Percentiles rank a stretch among this genome's conserved stretches.
These are phyloP conservation scores for Plectosphaerella sp. DNA, from an alignment of 2,329 filamentous ascomycete genomes.

Conservation along the genomic window DNA sequence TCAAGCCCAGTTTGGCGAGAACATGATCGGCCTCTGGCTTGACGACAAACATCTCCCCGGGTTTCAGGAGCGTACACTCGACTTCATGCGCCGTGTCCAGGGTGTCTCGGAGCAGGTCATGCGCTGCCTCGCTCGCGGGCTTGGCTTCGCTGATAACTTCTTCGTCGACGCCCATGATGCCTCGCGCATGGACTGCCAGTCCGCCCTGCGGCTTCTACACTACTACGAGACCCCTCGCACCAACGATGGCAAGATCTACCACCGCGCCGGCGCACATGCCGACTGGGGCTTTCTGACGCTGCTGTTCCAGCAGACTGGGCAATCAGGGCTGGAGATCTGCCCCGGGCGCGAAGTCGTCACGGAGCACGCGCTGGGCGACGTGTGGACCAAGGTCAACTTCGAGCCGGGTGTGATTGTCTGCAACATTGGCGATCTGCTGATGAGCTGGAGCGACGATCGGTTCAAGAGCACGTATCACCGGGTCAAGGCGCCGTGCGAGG, in stretches of 20 bases:
- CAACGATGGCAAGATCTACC: conserved; percentile 38
- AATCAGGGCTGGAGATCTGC: conserved; percentile 61
- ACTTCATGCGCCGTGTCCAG: conserved; percentile 53
- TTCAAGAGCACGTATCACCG: conserved; percentile 65
- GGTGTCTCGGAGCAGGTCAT: conserved; percentile 50
- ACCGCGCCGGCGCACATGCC: conserved; percentile 58
- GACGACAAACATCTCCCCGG: conserved; percentile 39
- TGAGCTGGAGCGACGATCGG: conserved; percentile 63
- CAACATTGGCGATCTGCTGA: conserved; percentile 63
- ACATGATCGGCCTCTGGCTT: conserved; percentile 49
- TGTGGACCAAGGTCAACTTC: conserved; percentile 60
- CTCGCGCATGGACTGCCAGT: conserved; percentile 43
- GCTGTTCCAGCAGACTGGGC: conserved; percentile 56
- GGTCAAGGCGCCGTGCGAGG: conserved; percentile 55
- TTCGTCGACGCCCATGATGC: conserved; percentile 52
- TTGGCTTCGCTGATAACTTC: conserved; percentile 51
- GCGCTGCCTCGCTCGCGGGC: conserved; percentile 52
- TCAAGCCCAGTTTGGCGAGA: conserved; percentile 57
- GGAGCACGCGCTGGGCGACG: conserved; percentile 52
- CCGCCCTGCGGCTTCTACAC: conserved; percentile 51
- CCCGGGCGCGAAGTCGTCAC: conserved; percentile 58
- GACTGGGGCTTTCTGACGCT: conserved; percentile 62
- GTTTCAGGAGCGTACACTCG: conserved; percentile 38
- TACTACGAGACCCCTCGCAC: conserved; percentile 42
- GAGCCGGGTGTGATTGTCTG: conserved; percentile 52